phyloP scores from a whole-genome alignment of 2,329 filamentous ascomycete species.

The Rutstroemia sp. region DNA sequence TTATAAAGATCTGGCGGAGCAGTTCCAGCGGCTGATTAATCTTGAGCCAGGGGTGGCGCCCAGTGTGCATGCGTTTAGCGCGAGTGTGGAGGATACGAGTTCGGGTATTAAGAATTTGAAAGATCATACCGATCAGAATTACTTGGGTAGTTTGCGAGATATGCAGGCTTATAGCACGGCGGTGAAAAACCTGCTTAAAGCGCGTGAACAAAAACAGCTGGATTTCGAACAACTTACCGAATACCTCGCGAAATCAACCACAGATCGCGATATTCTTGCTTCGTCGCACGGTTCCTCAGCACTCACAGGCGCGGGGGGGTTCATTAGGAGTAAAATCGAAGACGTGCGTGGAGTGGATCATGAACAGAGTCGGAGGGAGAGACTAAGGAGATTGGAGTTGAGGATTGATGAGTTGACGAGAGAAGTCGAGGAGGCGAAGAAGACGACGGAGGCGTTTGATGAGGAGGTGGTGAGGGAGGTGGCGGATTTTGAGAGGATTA shows the following conservation, averaged over 20 bases:
- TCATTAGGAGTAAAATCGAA: constrained; percentile 89
- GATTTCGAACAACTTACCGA: constrained; percentile 95
- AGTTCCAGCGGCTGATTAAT: constrained; percentile 88
- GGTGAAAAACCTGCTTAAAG: constrained; percentile 81
- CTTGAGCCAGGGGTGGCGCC: constrained; percentile 82
- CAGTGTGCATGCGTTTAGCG: constrained; percentile 77
- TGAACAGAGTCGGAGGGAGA: constrained; percentile 80
- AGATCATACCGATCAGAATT: constrained; percentile 91
- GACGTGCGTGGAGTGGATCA: constrained; percentile 96
- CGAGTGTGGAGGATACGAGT: constrained; percentile 76
- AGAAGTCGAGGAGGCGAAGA: constrained; percentile 82
- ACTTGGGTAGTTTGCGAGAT: constrained; percentile 83
- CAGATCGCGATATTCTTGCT: constrained; percentile 65
- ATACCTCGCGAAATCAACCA: constrained; percentile 84
- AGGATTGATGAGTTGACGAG: constrained; percentile 85
- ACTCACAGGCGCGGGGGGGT: constrained; percentile 71
- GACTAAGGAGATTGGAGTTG: constrained; percentile 82
- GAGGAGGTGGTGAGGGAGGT: constrained; percentile 94
- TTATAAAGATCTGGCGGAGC: constrained; percentile 80
- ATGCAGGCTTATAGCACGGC: constrained; percentile 93
- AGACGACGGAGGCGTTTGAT: constrained; percentile 85
- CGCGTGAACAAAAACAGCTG: constrained; percentile 93
- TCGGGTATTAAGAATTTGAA: constrained; percentile 72
- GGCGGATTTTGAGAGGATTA: constrained; percentile 91
- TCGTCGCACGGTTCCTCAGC: constrained; percentile 54